Evolutionary conservation across 345 rosid genomes (phyloP), one percentile per base, ranked within the genome.

Genomic region (Syzygium aqueum): DNA sequence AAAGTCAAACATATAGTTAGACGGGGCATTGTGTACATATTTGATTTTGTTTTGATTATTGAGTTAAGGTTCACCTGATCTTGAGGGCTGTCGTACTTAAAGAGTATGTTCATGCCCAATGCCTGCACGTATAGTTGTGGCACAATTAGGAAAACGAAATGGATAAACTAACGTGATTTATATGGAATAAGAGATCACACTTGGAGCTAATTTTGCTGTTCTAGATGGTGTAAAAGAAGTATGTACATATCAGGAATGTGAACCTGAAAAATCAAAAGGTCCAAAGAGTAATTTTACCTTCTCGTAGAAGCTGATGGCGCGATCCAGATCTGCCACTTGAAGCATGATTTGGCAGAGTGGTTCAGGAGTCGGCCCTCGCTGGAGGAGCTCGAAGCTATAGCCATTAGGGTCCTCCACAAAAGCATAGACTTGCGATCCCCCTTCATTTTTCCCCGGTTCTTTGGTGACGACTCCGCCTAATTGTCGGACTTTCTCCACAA

Each of bases 311-410:
- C 87, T 89, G 84, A 56, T 89, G 57, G 94, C 85, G 43, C 93
- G 91, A 40, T 89, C 90, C n/a, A 93, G 90, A 85, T 93, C 93
- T 51, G 87, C 87, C 51, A 93, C 92, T 61, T 91, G 90, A 80
- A 93, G 92, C 92, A 90, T 89, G 51, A 93, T 89, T 85, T 92
- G 94, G 88, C 93, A 90, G 21, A 93, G 92, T 46, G 94, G 94
- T 83, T 91, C 92, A 5, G 92, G 94, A 37, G 93, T 91, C 43
- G 91, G 91, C 40, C 91, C 90, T 53, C 92, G 88, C 85, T 90
- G 91, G 33, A 93, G 90, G 53, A 93, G 85, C 90, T 93, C 92
- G 85, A 93, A 93, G 50, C 43, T 87, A 51, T 93, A 93, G 84
- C 94, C 94, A 65, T 93, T 92, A 11, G 91, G 91, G 61, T 93